Conservation (phyloP, 2,329 filamentous ascomycete genomes). For the Colletotrichum acutatum region DNA sequence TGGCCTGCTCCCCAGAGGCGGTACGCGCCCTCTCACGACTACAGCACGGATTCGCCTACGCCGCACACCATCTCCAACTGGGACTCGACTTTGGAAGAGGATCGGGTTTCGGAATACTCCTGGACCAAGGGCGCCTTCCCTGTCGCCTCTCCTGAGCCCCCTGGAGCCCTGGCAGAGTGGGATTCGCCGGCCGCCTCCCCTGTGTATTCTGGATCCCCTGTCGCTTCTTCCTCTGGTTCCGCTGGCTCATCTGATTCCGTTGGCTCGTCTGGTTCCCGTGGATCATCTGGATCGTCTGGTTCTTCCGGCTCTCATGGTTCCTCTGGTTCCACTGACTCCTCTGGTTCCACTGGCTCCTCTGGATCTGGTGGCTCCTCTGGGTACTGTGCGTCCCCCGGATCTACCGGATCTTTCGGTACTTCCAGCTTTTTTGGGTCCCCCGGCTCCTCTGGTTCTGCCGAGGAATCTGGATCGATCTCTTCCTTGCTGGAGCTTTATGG, state of each 20-base stretch:
- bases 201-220: background rate
- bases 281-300: background rate
- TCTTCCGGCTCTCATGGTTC: background rate
- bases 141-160: background rate
- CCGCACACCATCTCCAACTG: slow-evolving; percentile 19
- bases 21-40: slow-evolving; percentile 10
- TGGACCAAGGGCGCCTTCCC: background rate
- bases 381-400: background rate
- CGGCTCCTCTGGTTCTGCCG: background rate
- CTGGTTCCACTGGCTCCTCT: background rate
- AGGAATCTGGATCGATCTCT: background rate
- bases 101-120: background rate
- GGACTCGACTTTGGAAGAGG: slow-evolving; percentile 13
- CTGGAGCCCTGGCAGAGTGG: slow-evolving; percentile 15
- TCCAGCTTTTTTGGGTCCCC: background rate
- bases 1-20: background rate
- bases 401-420: background rate
- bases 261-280: background rate
- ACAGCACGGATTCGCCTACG: slow-evolving; percentile 6
- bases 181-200: background rate
- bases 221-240: background rate
- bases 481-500: background rate
- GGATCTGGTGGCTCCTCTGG: background rate
- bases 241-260: background rate
- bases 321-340: background rate